Percentiles rank a stretch among this genome's conserved stretches.
phyloP scores from a whole-genome alignment of 2,329 filamentous ascomycete genomes.

The Fusarium subtropicale region DNA sequence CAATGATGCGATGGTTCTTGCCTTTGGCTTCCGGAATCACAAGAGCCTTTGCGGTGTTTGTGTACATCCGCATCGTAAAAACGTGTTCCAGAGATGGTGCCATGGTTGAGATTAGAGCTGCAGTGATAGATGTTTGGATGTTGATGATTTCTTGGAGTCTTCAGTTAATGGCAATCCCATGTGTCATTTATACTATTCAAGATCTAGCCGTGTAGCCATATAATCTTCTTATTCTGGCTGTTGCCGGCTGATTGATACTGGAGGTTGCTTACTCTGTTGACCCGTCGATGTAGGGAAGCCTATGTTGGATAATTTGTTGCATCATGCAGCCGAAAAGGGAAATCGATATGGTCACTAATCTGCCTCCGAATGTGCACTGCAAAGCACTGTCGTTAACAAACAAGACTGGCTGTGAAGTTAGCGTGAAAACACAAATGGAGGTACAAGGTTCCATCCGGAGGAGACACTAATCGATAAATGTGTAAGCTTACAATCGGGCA shows the following conservation, averaged over 20 bases:
- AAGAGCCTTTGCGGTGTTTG: not conserved
- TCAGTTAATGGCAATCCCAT: not conserved
- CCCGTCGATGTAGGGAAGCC: too few relatives aligned
- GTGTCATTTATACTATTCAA: not conserved
- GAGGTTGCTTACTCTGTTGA: not conserved
- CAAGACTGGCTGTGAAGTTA: not conserved
- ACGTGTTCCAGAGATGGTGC: not conserved
- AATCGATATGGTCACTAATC: not conserved
- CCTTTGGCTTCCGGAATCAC: conserved; percentile 8
- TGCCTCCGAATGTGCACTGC: too few relatives aligned
- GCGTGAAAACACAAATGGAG: not conserved
- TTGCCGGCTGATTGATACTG: not conserved
- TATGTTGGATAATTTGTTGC: not conserved
- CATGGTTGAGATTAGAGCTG: not conserved
- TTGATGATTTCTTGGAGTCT: not conserved
- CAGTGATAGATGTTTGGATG: not conserved
- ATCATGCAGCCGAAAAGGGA: too few relatives aligned
- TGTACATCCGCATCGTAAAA: conserved; percentile 13
- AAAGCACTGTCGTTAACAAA: fast-evolving
- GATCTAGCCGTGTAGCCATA: not conserved
- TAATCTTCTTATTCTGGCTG: not conserved
- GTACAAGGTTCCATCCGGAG: too few relatives aligned
- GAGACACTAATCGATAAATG: not conserved
- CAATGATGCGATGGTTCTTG: conserved; percentile 6
- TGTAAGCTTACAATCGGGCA: not conserved